phyloP scores from a whole-genome alignment of 1,139 yeast genomes.

The Suhomyces bolitotheri region DNA sequence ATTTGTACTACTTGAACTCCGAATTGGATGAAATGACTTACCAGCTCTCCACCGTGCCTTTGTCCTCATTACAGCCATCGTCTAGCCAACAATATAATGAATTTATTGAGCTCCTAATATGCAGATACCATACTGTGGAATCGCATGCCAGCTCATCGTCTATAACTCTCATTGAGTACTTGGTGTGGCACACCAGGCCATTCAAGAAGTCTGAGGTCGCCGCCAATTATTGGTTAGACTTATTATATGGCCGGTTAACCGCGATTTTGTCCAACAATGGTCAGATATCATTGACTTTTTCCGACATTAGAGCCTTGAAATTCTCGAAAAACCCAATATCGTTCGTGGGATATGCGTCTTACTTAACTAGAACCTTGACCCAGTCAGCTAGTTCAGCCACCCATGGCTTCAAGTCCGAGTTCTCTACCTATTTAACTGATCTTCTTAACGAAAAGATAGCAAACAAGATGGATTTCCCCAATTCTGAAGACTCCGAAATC shows the following conservation, averaged over 20 bases:
- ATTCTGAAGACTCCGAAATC: slow-evolving; percentile 28
- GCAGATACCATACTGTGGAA: slow-evolving; percentile 37
- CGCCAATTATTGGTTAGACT: slow-evolving; percentile 42
- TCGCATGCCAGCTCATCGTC: slow-evolving; percentile 29
- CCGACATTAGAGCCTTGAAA: slow-evolving; percentile 24
- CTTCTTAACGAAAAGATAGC: slow-evolving; percentile 25
- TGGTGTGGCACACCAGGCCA: slow-evolving; percentile 27
- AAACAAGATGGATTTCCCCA: slow-evolving; percentile 31
- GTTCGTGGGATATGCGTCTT: slow-evolving; percentile 32
- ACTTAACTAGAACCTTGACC: slow-evolving; percentile 23
- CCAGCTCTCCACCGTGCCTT: slow-evolving; percentile 16
- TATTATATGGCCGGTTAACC: slow-evolving; percentile 31
- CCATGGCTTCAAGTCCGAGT: slow-evolving; percentile 33
- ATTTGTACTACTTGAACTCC: slow-evolving; percentile 35
- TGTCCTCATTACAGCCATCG: slow-evolving; percentile 6
- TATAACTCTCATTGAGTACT: slow-evolving; percentile 36
- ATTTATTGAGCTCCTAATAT: slow-evolving; percentile 36
- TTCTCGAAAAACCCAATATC: slow-evolving; percentile 30
- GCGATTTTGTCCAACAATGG: slow-evolving; percentile 26
- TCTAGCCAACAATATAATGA: slow-evolving; percentile 17
- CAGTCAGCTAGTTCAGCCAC: slow-evolving; percentile 22
- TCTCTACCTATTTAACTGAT: slow-evolving; percentile 27
- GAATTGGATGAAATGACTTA: slow-evolving; percentile 25
- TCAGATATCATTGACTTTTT: slow-evolving; percentile 13
- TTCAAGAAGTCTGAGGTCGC: slow-evolving; percentile 38